phyloP scores from a whole-genome alignment of 352 stramenopile genomes.

The Globisporangium viniferum region DNA sequence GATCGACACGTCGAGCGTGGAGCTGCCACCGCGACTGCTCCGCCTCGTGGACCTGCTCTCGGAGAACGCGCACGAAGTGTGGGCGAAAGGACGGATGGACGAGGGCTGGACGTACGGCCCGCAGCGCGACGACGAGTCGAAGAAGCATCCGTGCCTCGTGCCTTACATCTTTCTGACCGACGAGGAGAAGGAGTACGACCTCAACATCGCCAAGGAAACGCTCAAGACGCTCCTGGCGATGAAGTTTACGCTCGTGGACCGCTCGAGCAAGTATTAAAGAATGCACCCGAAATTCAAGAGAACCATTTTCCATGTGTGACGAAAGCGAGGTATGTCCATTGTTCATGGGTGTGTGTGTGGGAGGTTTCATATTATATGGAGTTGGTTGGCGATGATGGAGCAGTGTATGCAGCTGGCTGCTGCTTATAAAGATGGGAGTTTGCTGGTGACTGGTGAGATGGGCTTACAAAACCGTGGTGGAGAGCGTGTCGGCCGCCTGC shows the following conservation, averaged over 20 bases:
- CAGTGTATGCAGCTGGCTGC: not conserved
- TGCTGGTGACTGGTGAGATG: too few species aligned
- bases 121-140: slow-evolving; percentile 65
- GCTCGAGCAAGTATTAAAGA: slow-evolving; percentile 52
- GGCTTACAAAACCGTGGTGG: slow-evolving; percentile 41
- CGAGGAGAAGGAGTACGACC: slow-evolving; percentile 86
- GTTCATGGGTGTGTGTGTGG: not conserved
- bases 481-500: slow-evolving; percentile 67
- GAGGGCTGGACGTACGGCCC: slow-evolving; percentile 85
- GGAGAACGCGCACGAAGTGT: slow-evolving; percentile 87
- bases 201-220: slow-evolving; percentile 86
- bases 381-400: not conserved
- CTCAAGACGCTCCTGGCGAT: slow-evolving; percentile 87
- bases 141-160: slow-evolving; percentile 85
- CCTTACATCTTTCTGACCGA: slow-evolving; percentile 89
- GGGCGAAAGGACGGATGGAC: slow-evolving; percentile 84
- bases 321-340: not conserved
- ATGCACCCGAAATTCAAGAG: not conserved
- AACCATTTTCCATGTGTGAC: not conserved
- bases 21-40: slow-evolving; percentile 58
- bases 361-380: not conserved
- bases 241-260: slow-evolving; percentile 81
- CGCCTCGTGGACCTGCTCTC: slow-evolving; percentile 78
- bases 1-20: slow-evolving; percentile 71
- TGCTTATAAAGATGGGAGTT: not conserved